phyloP scores from a whole-genome alignment of 441 rosid genomes.

The Gossypium armourianum region DNA sequence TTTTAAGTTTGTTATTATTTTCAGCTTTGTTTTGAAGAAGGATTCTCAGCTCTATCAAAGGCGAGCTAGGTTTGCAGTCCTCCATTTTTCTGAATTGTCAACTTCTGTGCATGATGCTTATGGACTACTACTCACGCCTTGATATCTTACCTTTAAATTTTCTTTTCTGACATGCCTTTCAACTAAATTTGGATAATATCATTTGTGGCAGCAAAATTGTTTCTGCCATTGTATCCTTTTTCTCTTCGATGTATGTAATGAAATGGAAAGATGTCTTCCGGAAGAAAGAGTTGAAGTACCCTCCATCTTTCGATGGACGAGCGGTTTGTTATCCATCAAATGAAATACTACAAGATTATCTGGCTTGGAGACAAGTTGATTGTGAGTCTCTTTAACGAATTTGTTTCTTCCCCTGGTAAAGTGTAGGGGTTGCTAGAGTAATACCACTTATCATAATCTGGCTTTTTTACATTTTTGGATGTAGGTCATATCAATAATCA shows the following conservation, averaged over 20 bases:
- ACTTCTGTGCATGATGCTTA: background rate
- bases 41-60: constrained; percentile 49
- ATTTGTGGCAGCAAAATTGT: constrained; percentile 41
- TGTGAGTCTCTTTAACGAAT: constrained; percentile 45
- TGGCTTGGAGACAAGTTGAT: constrained; percentile 96
- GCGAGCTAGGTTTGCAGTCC: constrained; percentile 42
- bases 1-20: constrained; percentile 18
- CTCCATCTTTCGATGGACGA: constrained; percentile 84
- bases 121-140: background rate
- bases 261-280: constrained; percentile 71
- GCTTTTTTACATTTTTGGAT: background rate
- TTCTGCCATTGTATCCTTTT: constrained; percentile 59
- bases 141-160: background rate
- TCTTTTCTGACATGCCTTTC: background rate
- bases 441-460: constrained; percentile 1
- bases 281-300: constrained; percentile 45
- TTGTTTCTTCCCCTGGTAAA: background rate
- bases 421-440: background rate
- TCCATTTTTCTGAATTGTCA: background rate
- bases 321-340: constrained; percentile 79
- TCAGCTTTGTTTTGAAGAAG: constrained; percentile 69
- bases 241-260: constrained; percentile 60
- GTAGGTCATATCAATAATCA: constrained; percentile 90
- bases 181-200: background rate
- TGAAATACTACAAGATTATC: constrained; percentile 66